Evolutionary conservation across 1,284 basidiomycete genomes (phyloP).

Genomic region (Rhizoctonia solani): DNA sequence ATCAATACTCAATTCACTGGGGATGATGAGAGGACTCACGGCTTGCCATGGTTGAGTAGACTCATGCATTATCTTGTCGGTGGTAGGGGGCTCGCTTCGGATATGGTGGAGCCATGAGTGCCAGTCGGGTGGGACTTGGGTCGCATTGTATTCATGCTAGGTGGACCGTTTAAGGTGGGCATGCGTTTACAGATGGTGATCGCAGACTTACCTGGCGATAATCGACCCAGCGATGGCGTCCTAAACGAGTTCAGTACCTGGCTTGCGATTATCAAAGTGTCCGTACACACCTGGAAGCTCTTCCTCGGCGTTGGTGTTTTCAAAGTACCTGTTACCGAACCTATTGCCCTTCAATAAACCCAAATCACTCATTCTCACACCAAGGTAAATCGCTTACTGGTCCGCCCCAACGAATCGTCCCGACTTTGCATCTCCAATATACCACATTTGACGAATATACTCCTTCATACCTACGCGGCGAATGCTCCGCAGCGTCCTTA

Average conservation of each 20-base stretch:
- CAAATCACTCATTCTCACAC: background rate
- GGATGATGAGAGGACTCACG: constrained; percentile 54
- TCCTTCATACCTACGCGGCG: constrained; percentile 74
- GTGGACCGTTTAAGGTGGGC: background rate
- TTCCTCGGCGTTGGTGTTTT: constrained; percentile 83
- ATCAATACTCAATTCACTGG: background rate
- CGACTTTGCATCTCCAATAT: constrained; percentile 89
- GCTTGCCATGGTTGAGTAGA: constrained; percentile 78
- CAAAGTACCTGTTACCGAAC: constrained; percentile 89
- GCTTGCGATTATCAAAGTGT: background rate
- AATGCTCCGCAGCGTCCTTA: constrained; percentile 74
- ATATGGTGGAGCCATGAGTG: constrained; percentile 94
- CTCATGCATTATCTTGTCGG: constrained; percentile 72
- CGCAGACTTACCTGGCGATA: constrained; percentile 67
- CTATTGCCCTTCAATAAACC: constrained; percentile 47
- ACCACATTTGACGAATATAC: constrained; percentile 85
- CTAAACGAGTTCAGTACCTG: constrained; percentile 47
- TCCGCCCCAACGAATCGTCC: constrained; percentile 80
- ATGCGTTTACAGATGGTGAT: background rate
- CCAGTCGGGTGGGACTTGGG: constrained; percentile 93
- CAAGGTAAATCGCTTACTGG: constrained; percentile 55
- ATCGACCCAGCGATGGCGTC: constrained; percentile 94
- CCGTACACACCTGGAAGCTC: constrained; percentile 76
- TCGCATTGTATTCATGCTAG: constrained; percentile 83
- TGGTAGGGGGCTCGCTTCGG: constrained; percentile 74